Evolutionary conservation across 2,329 filamentous ascomycete genomes (phyloP).

Genomic region (Aspergillus amoenus): DNA sequence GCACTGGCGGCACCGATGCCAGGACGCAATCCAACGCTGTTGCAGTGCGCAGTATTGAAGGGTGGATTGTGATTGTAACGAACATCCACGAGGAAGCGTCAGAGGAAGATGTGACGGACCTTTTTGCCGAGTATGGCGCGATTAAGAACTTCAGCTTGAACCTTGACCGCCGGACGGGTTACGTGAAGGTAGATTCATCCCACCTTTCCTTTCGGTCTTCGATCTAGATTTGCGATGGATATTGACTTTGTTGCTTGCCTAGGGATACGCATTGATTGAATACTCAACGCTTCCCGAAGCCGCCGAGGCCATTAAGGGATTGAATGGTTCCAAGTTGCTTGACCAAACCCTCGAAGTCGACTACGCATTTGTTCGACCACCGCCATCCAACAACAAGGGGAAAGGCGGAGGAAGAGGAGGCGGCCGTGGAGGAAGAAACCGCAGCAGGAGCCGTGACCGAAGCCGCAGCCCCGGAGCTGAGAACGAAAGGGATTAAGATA

Average conservation of each 20-base stretch:
- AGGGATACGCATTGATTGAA: conserved; percentile 68
- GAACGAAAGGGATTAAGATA: conserved; percentile 32
- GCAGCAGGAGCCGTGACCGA: conserved; percentile 47
- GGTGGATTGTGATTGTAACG: conserved; percentile 69
- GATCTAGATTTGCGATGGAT: background rate
- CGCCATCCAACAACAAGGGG: conserved; percentile 47
- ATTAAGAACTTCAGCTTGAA: conserved; percentile 69
- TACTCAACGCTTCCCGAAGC: conserved; percentile 64
- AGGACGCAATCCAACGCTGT: conserved; percentile 47
- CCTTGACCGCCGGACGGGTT: conserved; percentile 64
- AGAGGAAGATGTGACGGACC: conserved; percentile 65
- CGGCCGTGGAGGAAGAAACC: conserved; percentile 37
- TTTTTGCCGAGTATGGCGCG: conserved; percentile 66
- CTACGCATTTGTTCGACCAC: conserved; percentile 66
- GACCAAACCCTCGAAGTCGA: conserved; percentile 66
- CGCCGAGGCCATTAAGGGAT: conserved; percentile 61
- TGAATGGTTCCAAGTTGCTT: conserved; percentile 61
- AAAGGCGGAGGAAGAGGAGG: conserved; percentile 45
- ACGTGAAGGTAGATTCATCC: conserved; percentile 59
- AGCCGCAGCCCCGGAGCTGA: conserved; percentile 46
- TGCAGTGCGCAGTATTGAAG: conserved; percentile 67
- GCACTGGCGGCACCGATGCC: conserved; percentile 37
- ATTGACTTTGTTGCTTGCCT: conserved; percentile 15
- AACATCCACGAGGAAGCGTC: conserved; percentile 67
- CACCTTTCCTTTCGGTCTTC: background rate